Evolutionary conservation across 192 early-diverging fungal species (phyloP).

Genomic region (Coemansia furcata): DNA sequence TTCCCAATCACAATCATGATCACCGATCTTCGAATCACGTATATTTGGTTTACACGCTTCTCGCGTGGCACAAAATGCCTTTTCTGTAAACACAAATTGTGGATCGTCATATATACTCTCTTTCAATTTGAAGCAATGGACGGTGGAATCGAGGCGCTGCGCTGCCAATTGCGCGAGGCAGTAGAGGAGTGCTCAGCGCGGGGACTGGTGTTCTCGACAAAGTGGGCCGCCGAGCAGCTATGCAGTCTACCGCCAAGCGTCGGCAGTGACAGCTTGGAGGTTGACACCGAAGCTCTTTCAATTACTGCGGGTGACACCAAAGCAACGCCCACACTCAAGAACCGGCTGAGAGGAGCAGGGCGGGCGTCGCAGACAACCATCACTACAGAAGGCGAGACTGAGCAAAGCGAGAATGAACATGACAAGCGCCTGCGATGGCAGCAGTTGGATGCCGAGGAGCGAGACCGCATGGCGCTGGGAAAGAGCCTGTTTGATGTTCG

Average conservation of each 20-base stretch:
- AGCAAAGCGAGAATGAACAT: not conserved
- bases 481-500: constrained; percentile 72
- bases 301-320: not conserved
- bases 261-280: not conserved
- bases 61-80: too few relatives aligned
- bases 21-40: not conserved
- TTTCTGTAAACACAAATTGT: too few relatives aligned
- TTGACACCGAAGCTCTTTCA: not conserved
- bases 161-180: constrained; percentile 56
- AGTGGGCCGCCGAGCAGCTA: constrained; percentile 66
- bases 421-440: constrained; percentile 9
- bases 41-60: not conserved
- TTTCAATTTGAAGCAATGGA: constrained; percentile 21
- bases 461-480: constrained; percentile 56
- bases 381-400: not conserved
- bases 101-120: not conserved
- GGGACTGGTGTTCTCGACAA: constrained; percentile 67
- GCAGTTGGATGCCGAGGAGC: constrained; percentile 14
- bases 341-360: constrained; percentile 16
- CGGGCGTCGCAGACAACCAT: not conserved
- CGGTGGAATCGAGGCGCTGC: constrained; percentile 7
- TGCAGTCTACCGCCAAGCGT: constrained; percentile 19
- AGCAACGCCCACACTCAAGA: constrained; percentile 17
- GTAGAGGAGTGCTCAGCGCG: constrained; percentile 65
- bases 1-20: not conserved